These are phyloP conservation scores for Roridomyces roridus DNA, from an alignment of 768 basidiomycete genomes.

Conservation along the genomic window DNA sequence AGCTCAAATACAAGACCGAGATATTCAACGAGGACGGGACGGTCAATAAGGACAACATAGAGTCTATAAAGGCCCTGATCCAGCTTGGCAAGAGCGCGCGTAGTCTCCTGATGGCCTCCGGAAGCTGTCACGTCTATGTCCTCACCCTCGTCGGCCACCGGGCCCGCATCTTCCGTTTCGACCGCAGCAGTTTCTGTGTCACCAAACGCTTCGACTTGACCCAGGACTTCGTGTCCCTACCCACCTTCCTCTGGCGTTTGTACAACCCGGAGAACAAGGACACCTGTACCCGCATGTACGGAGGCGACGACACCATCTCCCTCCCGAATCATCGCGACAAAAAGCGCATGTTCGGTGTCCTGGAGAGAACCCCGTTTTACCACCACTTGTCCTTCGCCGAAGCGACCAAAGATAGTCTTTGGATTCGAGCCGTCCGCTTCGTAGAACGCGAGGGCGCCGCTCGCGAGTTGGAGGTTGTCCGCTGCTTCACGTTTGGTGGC, in stretches of 20 bases:
- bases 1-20: neutral
- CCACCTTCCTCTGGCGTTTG: conserved; percentile 1
- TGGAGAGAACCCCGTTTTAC: neutral
- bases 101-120: neutral
- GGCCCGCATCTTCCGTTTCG: conserved; percentile 15
- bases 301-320: conserved; percentile 3
- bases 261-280: neutral
- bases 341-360: neutral
- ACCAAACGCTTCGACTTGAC: conserved; percentile 1
- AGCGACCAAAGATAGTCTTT: neutral
- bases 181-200: conserved; percentile 9
- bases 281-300: neutral
- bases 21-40: neutral
- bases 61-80: neutral
- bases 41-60: neutral
- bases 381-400: neutral
- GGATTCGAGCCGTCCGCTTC: conserved; percentile 6
- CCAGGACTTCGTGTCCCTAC: neutral
- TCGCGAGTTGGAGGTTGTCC: neutral
- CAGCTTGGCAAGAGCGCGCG: neutral
- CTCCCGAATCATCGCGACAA: neutral
- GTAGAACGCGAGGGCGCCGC: neutral
- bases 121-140: neutral
- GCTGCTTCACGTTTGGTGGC: conserved; percentile 5
- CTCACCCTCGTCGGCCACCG: neutral